Conservation (phyloP, 176 grass and related monocot species). For the Oryza glaberrima region DNA sequence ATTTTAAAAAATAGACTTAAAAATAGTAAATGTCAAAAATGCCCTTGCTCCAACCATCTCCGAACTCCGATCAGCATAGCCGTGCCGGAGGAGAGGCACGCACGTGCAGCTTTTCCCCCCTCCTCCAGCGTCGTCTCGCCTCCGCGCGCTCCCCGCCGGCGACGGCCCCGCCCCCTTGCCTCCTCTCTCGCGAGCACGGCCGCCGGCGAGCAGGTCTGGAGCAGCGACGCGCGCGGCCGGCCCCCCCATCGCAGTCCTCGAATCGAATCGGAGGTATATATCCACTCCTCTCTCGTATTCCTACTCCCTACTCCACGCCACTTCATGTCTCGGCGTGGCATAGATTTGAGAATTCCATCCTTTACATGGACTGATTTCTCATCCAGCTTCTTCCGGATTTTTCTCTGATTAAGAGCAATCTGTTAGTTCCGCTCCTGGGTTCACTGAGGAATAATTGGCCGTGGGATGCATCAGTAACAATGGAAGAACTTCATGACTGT, state of each 20-base stretch:
- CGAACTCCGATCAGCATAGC: neutral
- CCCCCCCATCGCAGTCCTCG: neutral
- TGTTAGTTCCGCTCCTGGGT: neutral
- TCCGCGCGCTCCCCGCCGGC: neutral
- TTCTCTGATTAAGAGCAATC: neutral
- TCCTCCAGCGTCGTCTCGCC: neutral
- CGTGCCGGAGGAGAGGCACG: neutral
- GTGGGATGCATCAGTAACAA: neutral
- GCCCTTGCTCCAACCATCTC: neutral
- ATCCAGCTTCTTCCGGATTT: neutral
- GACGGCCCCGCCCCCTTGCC: too few species aligned
- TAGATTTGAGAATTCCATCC: neutral
- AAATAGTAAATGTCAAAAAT: neutral
- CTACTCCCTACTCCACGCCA: neutral
- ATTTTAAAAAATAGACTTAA: too few species aligned
- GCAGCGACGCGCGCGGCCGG: too few species aligned
- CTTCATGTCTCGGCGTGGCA: neutral
- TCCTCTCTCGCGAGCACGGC: neutral
- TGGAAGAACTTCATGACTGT: slow-evolving; percentile 61
- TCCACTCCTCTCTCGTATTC: neutral
- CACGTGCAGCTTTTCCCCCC: neutral
- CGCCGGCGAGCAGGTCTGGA: too few species aligned
- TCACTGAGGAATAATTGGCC: neutral
- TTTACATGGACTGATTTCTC: neutral
- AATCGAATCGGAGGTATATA: neutral